A percentile compares a stretch with the other conserved stretches of the same genome.
These are phyloP conservation scores for Ceratobasidium sp. DNA, from an alignment of 1,284 basidiomycete genomes.

Conservation along the genomic window DNA sequence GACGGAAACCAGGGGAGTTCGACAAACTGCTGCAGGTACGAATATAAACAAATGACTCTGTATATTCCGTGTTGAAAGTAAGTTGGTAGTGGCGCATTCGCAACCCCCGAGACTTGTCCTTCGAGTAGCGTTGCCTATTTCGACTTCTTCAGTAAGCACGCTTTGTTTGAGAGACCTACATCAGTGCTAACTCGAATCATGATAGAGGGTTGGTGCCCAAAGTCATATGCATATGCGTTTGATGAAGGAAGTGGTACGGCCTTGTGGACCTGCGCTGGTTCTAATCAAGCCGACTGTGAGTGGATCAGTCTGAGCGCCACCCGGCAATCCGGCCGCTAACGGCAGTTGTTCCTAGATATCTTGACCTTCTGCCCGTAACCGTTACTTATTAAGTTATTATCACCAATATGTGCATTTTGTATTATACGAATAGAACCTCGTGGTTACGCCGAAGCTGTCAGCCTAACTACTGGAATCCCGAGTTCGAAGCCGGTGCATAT, in stretches of 20 bases:
- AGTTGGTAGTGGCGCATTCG: constrained; percentile 13
- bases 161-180: too few relatives aligned
- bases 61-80: not conserved
- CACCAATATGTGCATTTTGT: not conserved
- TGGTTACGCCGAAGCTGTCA: not conserved
- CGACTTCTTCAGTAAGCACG: constrained; percentile 57
- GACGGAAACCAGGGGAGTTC: constrained; percentile 47
- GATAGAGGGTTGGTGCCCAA: constrained; percentile 44
- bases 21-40: constrained; percentile 53
- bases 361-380: constrained; percentile 53
- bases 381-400: not conserved
- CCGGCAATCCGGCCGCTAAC: not conserved
- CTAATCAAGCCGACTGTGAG: constrained; percentile 42
- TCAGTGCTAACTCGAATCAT: too few relatives aligned
- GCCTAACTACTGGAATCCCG: not conserved
- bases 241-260: constrained; percentile 50
- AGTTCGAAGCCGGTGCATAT: not conserved
- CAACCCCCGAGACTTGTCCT: constrained; percentile 33
- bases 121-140: constrained; percentile 45
- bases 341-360: constrained; percentile 44
- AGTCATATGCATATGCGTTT: constrained; percentile 48
- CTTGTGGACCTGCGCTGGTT: constrained; percentile 30
- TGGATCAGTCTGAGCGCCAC: not conserved
- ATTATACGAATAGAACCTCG: constrained; percentile 9
- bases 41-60: constrained; percentile 56